These are phyloP conservation scores for Xerophyta viscosa DNA, from an alignment of 106 monocot genomes.

Conservation along the genomic window DNA sequence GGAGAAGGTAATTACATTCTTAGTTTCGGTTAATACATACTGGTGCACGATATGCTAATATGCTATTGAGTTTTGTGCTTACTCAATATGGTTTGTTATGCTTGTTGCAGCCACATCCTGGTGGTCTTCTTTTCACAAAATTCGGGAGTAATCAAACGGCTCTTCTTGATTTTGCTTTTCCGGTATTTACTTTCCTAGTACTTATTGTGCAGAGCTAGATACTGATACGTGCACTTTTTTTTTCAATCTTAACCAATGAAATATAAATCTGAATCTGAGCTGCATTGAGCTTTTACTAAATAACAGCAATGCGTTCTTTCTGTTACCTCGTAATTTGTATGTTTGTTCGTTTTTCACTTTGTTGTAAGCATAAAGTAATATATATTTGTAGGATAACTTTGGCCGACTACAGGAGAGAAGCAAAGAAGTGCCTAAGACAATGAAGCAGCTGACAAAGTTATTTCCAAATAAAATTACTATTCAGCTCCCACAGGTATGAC, in stretches of 20 bases:
- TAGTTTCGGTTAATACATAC: too few relatives aligned
- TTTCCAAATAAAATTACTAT: conserved; percentile 92
- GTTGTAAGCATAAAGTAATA: background rate
- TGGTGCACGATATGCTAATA: too few relatives aligned
- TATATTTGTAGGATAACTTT: conserved; percentile 49
- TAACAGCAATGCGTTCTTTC: background rate
- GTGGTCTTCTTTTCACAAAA: conserved; percentile 93
- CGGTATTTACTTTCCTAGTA: conserved; percentile 30
- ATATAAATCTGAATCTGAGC: too few relatives aligned
- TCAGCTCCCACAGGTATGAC: conserved; percentile 66
- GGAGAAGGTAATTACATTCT: conserved; percentile 55
- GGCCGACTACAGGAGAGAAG: conserved; percentile 76
- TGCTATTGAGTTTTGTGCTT: background rate
- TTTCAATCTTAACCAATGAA: too few relatives aligned
- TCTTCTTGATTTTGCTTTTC: conserved; percentile 91
- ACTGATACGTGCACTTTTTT: too few relatives aligned
- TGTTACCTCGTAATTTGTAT: background rate
- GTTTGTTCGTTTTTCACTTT: background rate
- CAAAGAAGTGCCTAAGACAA: conserved; percentile 82
- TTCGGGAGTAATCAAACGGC: conserved; percentile 96
- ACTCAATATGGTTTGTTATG: background rate
- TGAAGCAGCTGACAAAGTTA: conserved; percentile 75
- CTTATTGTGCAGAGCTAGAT: too few relatives aligned
- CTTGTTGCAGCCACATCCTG: conserved; percentile 77
- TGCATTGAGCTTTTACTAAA: too few relatives aligned